Base-by-base conservation (phyloP, 148 eudicot species). In the Spergularia bocconei region DNA sequence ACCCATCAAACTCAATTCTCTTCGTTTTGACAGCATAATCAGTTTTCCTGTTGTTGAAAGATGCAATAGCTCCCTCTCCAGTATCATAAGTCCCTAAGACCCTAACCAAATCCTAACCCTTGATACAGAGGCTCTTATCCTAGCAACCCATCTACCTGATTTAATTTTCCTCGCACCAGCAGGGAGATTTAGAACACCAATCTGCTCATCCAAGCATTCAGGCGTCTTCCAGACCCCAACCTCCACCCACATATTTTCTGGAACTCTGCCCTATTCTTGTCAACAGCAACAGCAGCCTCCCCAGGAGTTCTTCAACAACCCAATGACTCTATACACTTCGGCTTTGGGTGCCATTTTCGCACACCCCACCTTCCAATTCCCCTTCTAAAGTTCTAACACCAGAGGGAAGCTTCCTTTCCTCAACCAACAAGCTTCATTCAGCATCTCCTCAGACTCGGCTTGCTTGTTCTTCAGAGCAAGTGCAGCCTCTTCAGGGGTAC, bases 61-160 rank as follows among this genome's bases (percentile, higher is more conserved):
- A 70, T 14, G 51, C 47, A 13, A 50, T 50, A 56, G 78, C 78
- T 53, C 77, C 75, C 58, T 77, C 78, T 20, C 52, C 52, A 51
- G 78, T 79, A 23, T 33, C 53, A 48, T 57, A 82, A 59, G 70
- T 67, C 36, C 36, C 36, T 3, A 29, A 29, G 36, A 56, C 62
- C 79, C 64, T 59, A 79, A 21, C 38, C 78, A 71, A 66, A 44
- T 47, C 39, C 68, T 55, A 52, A 20, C 67, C 25, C 67, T 70
- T 2, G 71, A 9, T 11, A 11, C 50, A 3, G 76, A 73, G 41
- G 51, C 17, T 51, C 36, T 39, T 29, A 78, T 61, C 54, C 64
- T 50, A 58, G 77, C 85, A 56, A 41, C 70, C 75, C 67, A 79
- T 29, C 54, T 75, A 21, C 82, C 82, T 1, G 79, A 13, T 62